phyloP scores from a whole-genome alignment of 2,329 filamentous ascomycete species.

The Cladosporium sp. region DNA sequence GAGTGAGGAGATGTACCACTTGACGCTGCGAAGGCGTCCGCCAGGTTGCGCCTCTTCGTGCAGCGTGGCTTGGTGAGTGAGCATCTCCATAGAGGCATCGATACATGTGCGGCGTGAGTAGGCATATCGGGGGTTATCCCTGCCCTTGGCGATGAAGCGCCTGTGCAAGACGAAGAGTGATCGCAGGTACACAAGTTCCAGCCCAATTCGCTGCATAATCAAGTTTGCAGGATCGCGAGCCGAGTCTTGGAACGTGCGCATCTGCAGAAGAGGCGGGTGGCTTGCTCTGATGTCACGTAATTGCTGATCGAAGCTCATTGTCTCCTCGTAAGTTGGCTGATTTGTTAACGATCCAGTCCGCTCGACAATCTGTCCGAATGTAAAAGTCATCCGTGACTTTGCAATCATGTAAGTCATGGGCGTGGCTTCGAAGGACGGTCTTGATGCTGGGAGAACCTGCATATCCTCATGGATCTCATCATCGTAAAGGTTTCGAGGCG shows the following conservation, averaged over 20 bases:
- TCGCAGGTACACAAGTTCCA: slow-evolving; percentile 86
- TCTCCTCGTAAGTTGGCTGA: slow-evolving; percentile 60
- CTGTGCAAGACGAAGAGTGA: slow-evolving; percentile 85
- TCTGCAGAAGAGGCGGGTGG: slow-evolving; percentile 75
- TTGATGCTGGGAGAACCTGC: slow-evolving; percentile 65
- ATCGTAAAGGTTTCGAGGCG: slow-evolving; percentile 77
- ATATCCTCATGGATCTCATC: slow-evolving; percentile 73
- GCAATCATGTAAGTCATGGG: slow-evolving; percentile 77
- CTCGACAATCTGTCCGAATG: slow-evolving; percentile 72
- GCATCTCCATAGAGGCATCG: slow-evolving; percentile 79
- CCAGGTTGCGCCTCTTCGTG: slow-evolving; percentile 71
- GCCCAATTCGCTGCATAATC: slow-evolving; percentile 78
- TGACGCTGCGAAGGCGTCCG: slow-evolving; percentile 70
- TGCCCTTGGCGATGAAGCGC: slow-evolving; percentile 77
- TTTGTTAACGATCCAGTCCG: slow-evolving; percentile 61
- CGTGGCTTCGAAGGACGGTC: slow-evolving; percentile 69
- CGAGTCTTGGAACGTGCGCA: slow-evolving; percentile 72
- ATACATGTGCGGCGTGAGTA: slow-evolving; percentile 83
- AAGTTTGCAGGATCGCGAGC: slow-evolving; percentile 67
- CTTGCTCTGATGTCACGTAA: slow-evolving; percentile 60
- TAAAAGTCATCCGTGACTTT: slow-evolving; percentile 66
- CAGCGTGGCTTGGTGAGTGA: slow-evolving; percentile 74
- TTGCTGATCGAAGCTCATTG: slow-evolving; percentile 60
- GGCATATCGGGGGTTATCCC: slow-evolving; percentile 76
- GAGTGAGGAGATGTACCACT: slow-evolving; percentile 76